Base-by-base conservation (phyloP, 768 basidiomycete genomes). In the Calocybe cyanea region DNA sequence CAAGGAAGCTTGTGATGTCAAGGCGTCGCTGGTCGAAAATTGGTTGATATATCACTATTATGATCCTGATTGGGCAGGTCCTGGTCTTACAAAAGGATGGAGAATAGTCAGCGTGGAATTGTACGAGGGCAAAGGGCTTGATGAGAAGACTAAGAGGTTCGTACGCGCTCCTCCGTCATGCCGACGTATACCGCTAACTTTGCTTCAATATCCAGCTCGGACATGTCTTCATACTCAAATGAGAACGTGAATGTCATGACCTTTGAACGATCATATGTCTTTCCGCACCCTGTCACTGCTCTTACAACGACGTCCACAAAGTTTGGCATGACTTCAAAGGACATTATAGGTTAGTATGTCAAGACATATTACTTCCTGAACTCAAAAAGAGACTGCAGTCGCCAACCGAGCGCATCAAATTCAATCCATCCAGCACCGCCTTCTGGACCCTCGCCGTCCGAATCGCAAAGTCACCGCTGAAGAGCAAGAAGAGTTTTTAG, bases 1-100 rank as follows among this genome's bases (percentile, higher is more conserved):
- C 9, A 46, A 44, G 38, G 45, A 28, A 10, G 67, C 57, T 5
- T 89, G 90, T 61, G 77, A 85, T 52, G 67, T 95, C 14, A 78
- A 85, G 53, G 79, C 81, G 15, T 65, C 70, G 2, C 67, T 98
- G 43, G 73, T 77, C 18, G 94, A 97, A 66, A 96, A 98, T 61
- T 96, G 94, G 93, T 61, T 98, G 35, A 85, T 92, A 7, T 95
- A 92, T 65, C 75, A 85, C 46, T 94, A 89, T 59, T 92, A 83
- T 59, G 85, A 90, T 41, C 76, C 71, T 10, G 74, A 78, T 17
- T 63, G 67, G 34, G 65, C 58, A 28, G 72, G 72, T 18, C 54
- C 62, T 3, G 75, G 68, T 1, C 63, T 72, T 57, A 65, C 81
- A 2, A 88, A 86, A 57, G 83, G 88, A 0, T 79, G 84, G 59